Evolutionary conservation across 1,284 basidiomycete species (phyloP).

Genomic region (Boletus calvinii): DNA sequence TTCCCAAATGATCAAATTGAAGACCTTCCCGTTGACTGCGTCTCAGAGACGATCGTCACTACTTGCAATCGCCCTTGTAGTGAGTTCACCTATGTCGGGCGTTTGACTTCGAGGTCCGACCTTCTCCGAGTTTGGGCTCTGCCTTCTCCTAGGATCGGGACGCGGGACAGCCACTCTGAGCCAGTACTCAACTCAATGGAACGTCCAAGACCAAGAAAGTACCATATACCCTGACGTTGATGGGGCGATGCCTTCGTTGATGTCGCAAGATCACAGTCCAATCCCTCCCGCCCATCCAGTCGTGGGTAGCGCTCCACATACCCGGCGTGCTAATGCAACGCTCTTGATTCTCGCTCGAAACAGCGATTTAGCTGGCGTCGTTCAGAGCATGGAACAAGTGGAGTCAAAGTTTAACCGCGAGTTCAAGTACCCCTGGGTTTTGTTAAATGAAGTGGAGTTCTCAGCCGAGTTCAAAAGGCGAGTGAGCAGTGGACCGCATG

Average conservation of each 20-base stretch:
- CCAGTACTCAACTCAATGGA: slow-evolving; percentile 3
- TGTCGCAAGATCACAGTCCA: slow-evolving; percentile 1
- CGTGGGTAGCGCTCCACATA: no score
- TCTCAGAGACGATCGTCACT: slow-evolving; percentile 35
- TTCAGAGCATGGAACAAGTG: slow-evolving; percentile 52
- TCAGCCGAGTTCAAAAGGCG: slow-evolving; percentile 67
- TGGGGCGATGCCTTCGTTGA: not conserved
- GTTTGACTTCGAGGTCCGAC: not conserved
- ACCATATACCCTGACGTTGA: not conserved
- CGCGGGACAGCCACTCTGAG: slow-evolving; percentile 1
- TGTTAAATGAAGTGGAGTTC: slow-evolving; percentile 72
- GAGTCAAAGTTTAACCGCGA: slow-evolving; percentile 64
- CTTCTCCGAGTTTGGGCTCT: slow-evolving; percentile 19
- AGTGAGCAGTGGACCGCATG: slow-evolving; percentile 8
- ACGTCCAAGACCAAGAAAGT: not conserved
- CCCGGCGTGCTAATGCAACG: slow-evolving; percentile 34
- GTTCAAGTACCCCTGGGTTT: slow-evolving; percentile 69
- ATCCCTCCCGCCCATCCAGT: slow-evolving; percentile 7
- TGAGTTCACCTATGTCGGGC: slow-evolving; percentile 9
- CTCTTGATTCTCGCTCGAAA: slow-evolving; percentile 35
- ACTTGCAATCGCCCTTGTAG: slow-evolving; percentile 27
- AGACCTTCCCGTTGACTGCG: slow-evolving; percentile 25
- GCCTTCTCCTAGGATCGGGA: slow-evolving; percentile 22
- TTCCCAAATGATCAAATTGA: slow-evolving; percentile 27
- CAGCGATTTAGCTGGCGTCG: slow-evolving; percentile 51